Base-by-base conservation (phyloP, 1,284 basidiomycete species). In the Ganoderma meredithae region DNA sequence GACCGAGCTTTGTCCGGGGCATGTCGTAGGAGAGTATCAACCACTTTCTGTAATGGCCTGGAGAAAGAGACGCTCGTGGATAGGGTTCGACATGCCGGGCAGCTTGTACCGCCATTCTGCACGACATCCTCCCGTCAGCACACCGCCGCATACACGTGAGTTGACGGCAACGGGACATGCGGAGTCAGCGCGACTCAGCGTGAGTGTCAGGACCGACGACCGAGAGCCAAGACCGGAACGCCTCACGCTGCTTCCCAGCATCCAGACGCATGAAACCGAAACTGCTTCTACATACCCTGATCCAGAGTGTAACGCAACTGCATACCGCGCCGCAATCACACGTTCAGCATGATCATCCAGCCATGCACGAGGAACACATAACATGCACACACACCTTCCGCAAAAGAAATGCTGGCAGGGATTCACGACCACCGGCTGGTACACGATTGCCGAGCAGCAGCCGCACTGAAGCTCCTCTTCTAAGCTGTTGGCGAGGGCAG, bases 391-490 rank as follows among this genome's bases (percentile, higher is more conserved):
- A 72, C 79, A 93, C 93, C 91, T 94, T 80, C 91, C 93, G 75
- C 92, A 95, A 77, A 93, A 95, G 83, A 91, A 93, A 82, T 93
- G 93, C 73, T 94, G 91, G 76, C 92, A 94, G 22, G 93, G 93
- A 36, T 85, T 83, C 60, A 94, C 91, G 39, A 93, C 81, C 10
- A 94, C 92, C 5, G 92, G 92, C 67, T 86, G 83, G 79, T 94
- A 93, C 66, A 92, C 88, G 55, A 94, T 83, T 66, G 87, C 92
- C 40, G 91, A 86, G 77, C 92, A 94, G 76, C 92, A 94, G n/a
- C 90, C 93, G 72, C 92, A 94, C 72, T 91, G 88, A 53, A 94
- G 83, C 76, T 94, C 93, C 76, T 91, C 84, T 43, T 84, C 86
- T 63, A 94, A 81, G 72, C 90, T 86, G 62, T 90, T 86, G 33